Evolutionary conservation across 2,329 filamentous ascomycete genomes (phyloP).

Genomic region (Ustilaginoidea virens): DNA sequence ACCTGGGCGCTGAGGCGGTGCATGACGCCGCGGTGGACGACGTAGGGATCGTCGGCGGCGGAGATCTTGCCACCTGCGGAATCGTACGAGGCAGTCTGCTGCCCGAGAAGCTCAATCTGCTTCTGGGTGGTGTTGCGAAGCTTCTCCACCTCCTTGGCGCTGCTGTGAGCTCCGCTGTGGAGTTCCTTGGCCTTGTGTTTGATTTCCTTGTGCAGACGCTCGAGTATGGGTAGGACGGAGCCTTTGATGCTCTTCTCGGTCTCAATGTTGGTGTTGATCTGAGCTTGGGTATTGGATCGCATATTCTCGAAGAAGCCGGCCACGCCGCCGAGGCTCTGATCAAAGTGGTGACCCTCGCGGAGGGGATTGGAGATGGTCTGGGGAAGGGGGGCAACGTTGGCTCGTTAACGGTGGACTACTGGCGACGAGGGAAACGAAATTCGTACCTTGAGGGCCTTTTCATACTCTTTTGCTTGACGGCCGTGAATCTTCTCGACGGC

Average conservation of each 20-base stretch:
- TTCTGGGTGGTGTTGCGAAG: conserved; percentile 76
- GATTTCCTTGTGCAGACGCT: conserved; percentile 86
- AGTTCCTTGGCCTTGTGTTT: conserved; percentile 94
- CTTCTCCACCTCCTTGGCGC: conserved; percentile 83
- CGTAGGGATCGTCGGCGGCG: conserved; percentile 71
- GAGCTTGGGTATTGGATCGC: conserved; percentile 77
- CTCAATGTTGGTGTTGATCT: conserved; percentile 79
- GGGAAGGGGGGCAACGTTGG: too few species aligned
- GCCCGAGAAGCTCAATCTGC: conserved; percentile 85
- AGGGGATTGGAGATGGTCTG: conserved; percentile 75
- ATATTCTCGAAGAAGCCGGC: conserved; percentile 90
- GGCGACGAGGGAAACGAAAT: background rate
- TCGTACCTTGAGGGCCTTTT: conserved; percentile 70
- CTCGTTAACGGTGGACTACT: too few species aligned
- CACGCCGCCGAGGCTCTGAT: conserved; percentile 74
- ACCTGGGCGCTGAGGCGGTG: conserved; percentile 84
- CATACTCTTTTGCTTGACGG: conserved; percentile 82
- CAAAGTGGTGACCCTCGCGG: conserved; percentile 84
- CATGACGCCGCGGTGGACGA: conserved; percentile 65
- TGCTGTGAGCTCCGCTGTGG: conserved; percentile 62
- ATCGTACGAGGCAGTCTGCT: conserved; percentile 69
- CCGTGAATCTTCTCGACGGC: conserved; percentile 78
- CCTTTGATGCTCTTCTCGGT: conserved; percentile 84
- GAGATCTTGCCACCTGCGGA: conserved; percentile 57
- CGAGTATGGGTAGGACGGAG: conserved; percentile 73